phyloP scores from a whole-genome alignment of 31 red algal species.

The Porphyra umbilicalis region DNA sequence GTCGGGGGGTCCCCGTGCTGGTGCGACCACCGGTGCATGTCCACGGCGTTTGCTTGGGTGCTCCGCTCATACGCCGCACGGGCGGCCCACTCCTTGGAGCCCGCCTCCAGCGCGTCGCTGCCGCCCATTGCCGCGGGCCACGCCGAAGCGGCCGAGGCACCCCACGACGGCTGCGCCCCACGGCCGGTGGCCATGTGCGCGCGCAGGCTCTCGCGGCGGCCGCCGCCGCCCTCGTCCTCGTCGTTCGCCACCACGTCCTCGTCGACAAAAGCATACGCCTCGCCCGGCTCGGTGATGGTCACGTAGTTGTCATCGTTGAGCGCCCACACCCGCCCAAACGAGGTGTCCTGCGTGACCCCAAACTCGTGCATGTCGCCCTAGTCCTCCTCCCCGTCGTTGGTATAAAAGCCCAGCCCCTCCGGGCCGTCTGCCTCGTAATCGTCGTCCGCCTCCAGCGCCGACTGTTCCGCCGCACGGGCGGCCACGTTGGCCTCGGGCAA shows the following conservation, averaged over 20 bases:
- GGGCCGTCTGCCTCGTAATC: not conserved
- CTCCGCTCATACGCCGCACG: slow-evolving; percentile 48
- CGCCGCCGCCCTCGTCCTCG: slow-evolving; percentile 43
- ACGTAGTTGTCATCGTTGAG: slow-evolving; percentile 66
- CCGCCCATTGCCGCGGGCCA: slow-evolving; percentile 2
- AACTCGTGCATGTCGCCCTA: slow-evolving; percentile 25
- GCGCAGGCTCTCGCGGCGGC: not conserved
- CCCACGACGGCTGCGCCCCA: slow-evolving; percentile 49
- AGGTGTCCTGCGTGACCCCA: slow-evolving; percentile 37
- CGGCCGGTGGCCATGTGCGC: slow-evolving; percentile 39
- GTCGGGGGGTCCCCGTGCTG: slow-evolving; percentile 16
- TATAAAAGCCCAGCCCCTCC: not conserved
- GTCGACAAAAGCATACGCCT: slow-evolving; percentile 49
- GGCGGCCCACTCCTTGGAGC: slow-evolving; percentile 53
- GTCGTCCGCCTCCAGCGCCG: not conserved
- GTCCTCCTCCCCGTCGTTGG: slow-evolving; percentile 5
- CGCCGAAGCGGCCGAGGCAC: slow-evolving; percentile 29
- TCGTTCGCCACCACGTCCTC: slow-evolving; percentile 59
- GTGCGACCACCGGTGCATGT: slow-evolving; percentile 58
- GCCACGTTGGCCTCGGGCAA: not conserved
- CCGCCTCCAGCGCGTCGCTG: slow-evolving; percentile 17
- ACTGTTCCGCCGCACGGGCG: not conserved
- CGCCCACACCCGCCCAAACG: slow-evolving; percentile 50
- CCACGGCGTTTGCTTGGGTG: slow-evolving; percentile 10
- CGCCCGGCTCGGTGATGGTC: slow-evolving; percentile 64